These are phyloP conservation scores for Daldinia sp. DNA, from an alignment of 2,329 filamentous ascomycete genomes.

Conservation along the genomic window DNA sequence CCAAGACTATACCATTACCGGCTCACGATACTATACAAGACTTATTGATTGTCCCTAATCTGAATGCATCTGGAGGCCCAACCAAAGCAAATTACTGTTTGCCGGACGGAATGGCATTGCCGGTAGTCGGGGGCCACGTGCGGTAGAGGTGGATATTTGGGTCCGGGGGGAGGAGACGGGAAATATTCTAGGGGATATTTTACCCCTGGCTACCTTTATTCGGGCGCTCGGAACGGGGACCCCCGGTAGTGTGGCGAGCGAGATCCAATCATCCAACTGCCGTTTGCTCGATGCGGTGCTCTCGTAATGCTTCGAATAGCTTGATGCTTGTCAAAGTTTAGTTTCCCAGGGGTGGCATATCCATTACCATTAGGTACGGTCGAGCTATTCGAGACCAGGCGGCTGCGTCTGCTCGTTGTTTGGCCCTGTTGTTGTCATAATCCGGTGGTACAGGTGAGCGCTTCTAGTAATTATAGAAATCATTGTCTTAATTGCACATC, in stretches of 20 bases:
- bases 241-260: conserved; percentile 28
- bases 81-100: not conserved
- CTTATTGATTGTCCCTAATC: not conserved
- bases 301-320: conserved; percentile 14
- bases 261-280: conserved; percentile 43
- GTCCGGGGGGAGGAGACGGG: conserved; percentile 22
- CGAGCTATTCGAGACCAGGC: not conserved
- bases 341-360: conserved; percentile 10
- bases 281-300: conserved; percentile 28
- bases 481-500: conserved; percentile 34
- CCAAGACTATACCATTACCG: not conserved
- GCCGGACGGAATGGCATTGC: conserved; percentile 20
- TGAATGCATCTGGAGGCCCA: not conserved
- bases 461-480: conserved; percentile 14
- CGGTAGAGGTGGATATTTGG: conserved; percentile 12
- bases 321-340: conserved; percentile 17
- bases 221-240: conserved; percentile 35
- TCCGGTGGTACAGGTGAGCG: conserved; percentile 33
- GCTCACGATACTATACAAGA: no score
- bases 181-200: conserved; percentile 7
- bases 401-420: not conserved
- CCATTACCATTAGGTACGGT: conserved; percentile 1
- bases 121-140: conserved; percentile 18
- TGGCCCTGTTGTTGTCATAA: conserved; percentile 13
- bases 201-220: conserved; percentile 20